phyloP scores from a whole-genome alignment of 352 stramenopile genomes.

The Phytophthora colocasiae region DNA sequence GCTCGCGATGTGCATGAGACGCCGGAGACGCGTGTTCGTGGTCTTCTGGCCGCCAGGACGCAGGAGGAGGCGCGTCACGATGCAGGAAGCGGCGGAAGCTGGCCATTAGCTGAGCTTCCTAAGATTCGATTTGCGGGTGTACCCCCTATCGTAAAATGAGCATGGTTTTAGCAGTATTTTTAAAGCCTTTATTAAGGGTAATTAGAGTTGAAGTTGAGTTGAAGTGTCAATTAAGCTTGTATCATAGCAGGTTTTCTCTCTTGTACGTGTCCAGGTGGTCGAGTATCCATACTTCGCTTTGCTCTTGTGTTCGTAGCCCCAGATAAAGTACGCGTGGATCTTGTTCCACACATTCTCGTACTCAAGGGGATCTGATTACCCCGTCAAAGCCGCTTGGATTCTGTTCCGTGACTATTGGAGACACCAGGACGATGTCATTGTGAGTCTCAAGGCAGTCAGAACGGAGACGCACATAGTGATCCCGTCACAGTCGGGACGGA shows the following conservation, averaged over 20 bases:
- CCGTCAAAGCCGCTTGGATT: too few relatives aligned
- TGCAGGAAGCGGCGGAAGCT: slow-evolving; percentile 33
- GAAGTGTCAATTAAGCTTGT: background rate
- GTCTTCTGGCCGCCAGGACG: slow-evolving; percentile 8
- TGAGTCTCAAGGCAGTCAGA: background rate
- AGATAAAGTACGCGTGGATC: too few relatives aligned
- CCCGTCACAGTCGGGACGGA: slow-evolving; percentile 12
- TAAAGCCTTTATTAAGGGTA: background rate
- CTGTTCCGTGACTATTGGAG: too few relatives aligned
- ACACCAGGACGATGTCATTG: background rate
- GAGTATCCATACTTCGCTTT: too few relatives aligned
- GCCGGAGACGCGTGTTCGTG: slow-evolving; percentile 16
- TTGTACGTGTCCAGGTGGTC: too few relatives aligned
- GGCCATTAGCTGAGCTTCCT: slow-evolving; percentile 23
- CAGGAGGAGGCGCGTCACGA: slow-evolving; percentile 15
- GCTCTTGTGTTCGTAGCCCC: too few relatives aligned
- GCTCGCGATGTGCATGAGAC: slow-evolving; percentile 33
- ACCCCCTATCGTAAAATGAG: slow-evolving; percentile 1
- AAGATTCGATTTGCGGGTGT: slow-evolving; percentile 25
- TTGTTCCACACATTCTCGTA: too few relatives aligned
- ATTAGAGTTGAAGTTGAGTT: slow-evolving; percentile 16
- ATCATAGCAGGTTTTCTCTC: too few relatives aligned
- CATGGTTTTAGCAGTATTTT: background rate
- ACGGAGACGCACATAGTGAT: background rate
- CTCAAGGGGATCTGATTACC: too few relatives aligned